These are phyloP conservation scores for Salinomyces thailandicus DNA, from an alignment of 2,329 filamentous ascomycete species.

Conservation along the genomic window DNA sequence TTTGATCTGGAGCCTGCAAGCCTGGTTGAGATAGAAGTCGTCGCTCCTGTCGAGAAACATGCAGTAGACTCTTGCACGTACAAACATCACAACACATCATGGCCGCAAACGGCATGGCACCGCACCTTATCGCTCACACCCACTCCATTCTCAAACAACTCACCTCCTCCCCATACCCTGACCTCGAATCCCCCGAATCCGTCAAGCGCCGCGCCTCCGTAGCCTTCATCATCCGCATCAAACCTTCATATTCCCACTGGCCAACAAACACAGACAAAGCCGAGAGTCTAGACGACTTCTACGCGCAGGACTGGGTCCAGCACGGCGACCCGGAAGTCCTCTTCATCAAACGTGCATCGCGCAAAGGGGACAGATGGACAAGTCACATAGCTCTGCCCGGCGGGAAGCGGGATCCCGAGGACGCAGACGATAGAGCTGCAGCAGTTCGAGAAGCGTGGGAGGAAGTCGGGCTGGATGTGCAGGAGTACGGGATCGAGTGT, in stretches of 20 bases:
- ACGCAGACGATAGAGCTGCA: constrained; percentile 51
- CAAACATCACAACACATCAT: not conserved
- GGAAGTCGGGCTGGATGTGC: constrained; percentile 53
- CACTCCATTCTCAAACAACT: constrained; percentile 34
- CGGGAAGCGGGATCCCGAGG: constrained; percentile 55
- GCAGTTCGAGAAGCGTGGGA: constrained; percentile 55
- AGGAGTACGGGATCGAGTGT: constrained; percentile 32
- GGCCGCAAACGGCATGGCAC: constrained; percentile 1
- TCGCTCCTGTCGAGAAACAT: no score
- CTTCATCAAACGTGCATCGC: constrained; percentile 58
- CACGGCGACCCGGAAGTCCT: constrained; percentile 57
- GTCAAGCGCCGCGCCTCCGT: constrained; percentile 54
- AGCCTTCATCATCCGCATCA: constrained; percentile 52
- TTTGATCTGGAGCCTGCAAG: no score
- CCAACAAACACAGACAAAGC: constrained; percentile 26
- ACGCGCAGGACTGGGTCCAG: constrained; percentile 53
- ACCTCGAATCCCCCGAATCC: constrained; percentile 38
- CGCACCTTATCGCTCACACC: constrained; percentile 30
- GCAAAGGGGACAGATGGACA: constrained; percentile 58
- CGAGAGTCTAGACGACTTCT: constrained; percentile 45
- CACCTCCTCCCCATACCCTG: constrained; percentile 37
- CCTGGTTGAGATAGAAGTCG: no score
- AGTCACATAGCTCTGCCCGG: constrained; percentile 59
- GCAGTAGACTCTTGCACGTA: no score
- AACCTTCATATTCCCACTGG: constrained; percentile 47